These are phyloP conservation scores for Pelargonium nanum DNA, from an alignment of 345 rosid species.

Conservation along the genomic window DNA sequence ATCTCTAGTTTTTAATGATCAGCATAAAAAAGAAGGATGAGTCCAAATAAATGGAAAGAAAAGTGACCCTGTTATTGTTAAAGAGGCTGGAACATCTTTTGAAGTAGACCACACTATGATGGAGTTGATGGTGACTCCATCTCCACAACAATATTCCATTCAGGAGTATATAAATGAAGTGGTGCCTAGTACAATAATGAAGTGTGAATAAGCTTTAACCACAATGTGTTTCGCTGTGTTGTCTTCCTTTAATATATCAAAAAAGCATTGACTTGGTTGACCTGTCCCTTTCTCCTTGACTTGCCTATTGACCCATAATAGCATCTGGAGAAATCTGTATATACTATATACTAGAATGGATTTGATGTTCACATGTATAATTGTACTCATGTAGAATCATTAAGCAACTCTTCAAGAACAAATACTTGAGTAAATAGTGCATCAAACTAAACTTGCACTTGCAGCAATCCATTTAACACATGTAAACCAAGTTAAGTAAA, in stretches of 20 bases:
- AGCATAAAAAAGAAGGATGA: too few species aligned
- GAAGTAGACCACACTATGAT: too few species aligned
- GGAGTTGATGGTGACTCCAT: not conserved
- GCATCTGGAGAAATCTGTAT: not conserved
- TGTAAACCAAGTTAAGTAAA: not conserved
- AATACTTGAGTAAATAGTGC: too few species aligned
- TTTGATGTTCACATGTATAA: not conserved
- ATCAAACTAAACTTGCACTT: too few species aligned
- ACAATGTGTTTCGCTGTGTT: not conserved
- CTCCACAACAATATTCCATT: too few species aligned
- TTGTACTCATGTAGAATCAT: not conserved
- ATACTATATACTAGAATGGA: not conserved
- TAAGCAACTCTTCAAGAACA: not conserved
- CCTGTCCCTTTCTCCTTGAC: slow-evolving; percentile 33
- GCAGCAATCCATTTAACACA: not conserved
- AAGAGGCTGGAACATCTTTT: too few species aligned
- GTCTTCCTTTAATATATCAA: not conserved
- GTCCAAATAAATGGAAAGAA: too few species aligned
- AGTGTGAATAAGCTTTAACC: not conserved
- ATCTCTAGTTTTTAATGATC: too few species aligned
- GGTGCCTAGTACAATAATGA: not conserved
- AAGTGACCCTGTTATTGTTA: too few species aligned
- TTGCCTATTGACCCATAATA: slow-evolving; percentile 19
- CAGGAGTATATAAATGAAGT: not conserved
- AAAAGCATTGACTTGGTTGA: slow-evolving; percentile 28